Evolutionary conservation across 192 early-diverging fungal species (phyloP).

Genomic region (Dimargaris cristalligena): DNA sequence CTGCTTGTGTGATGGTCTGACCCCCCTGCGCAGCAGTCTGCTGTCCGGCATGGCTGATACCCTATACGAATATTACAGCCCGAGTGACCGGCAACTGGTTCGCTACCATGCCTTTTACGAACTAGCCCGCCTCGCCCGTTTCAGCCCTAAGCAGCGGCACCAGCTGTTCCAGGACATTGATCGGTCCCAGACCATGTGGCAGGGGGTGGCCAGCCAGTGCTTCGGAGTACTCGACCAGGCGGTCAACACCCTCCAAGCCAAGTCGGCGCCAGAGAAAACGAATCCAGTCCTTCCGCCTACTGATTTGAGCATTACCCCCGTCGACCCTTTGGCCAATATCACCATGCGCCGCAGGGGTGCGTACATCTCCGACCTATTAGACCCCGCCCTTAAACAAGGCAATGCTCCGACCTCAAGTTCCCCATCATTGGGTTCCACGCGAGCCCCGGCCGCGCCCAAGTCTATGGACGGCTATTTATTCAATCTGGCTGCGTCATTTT

Average conservation of each 20-base stretch:
- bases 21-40: background rate
- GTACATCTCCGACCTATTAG: background rate
- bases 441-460: background rate
- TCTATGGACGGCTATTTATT: conserved; percentile 10
- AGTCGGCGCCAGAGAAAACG: too few species aligned
- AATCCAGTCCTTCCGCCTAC: too few species aligned
- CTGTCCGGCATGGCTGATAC: too few species aligned
- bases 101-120: conserved; percentile 10
- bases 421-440: background rate
- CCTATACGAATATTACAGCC: too few species aligned
- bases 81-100: too few species aligned
- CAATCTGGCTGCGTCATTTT: background rate
- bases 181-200: background rate
- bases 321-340: background rate
- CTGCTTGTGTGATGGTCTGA: conserved; percentile 4
- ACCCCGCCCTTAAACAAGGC: background rate
- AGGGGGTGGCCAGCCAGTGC: background rate
- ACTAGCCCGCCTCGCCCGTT: conserved; percentile 5
- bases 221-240: background rate
- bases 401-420: background rate
- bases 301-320: too few species aligned
- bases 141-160: background rate
- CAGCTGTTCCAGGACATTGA: conserved; percentile 8
- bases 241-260: background rate
- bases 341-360: background rate